Evolutionary conservation across 1,139 yeast genomes (phyloP).

Genomic region (Taphrina flavorubra): DNA sequence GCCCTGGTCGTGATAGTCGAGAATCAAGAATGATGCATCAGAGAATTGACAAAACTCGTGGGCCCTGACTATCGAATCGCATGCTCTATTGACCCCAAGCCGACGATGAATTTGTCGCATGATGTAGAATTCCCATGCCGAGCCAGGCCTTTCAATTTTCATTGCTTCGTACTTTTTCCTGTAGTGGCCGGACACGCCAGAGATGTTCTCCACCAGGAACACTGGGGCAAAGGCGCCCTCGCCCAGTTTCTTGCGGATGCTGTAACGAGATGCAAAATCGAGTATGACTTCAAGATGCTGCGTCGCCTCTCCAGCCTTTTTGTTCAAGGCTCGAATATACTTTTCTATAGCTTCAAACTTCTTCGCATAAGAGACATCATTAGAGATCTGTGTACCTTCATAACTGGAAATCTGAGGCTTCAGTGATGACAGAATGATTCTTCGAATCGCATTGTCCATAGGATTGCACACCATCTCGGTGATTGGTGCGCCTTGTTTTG

Average conservation of each 20-base stretch:
- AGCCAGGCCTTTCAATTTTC: slow-evolving; percentile 73
- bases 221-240: slow-evolving; percentile 83
- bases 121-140: slow-evolving; percentile 83
- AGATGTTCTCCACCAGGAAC: slow-evolving; percentile 67
- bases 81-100: slow-evolving; percentile 46
- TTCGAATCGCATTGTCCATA: slow-evolving; percentile 50
- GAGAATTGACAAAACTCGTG: slow-evolving; percentile 62
- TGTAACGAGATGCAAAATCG: slow-evolving; percentile 60
- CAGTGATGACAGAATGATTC: slow-evolving; percentile 48
- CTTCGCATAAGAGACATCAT: slow-evolving; percentile 48
- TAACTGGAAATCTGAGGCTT: slow-evolving; percentile 51
- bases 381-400: slow-evolving; percentile 51
- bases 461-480: slow-evolving; percentile 49
- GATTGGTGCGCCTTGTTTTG: slow-evolving; percentile 42
- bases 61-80: slow-evolving; percentile 59
- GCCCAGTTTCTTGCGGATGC: slow-evolving; percentile 67
- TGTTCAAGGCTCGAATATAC: slow-evolving; percentile 51
- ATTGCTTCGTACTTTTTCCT: slow-evolving; percentile 61
- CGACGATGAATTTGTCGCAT: slow-evolving; percentile 56
- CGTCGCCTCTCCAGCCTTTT: slow-evolving; percentile 50
- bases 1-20: slow-evolving; percentile 76
- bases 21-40: slow-evolving; percentile 76
- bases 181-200: slow-evolving; percentile 52
- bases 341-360: slow-evolving; percentile 52
- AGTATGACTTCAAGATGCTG: slow-evolving; percentile 54